Percentiles rank a stretch among this genome's conserved stretches.
Evolutionary conservation across 176 grass and related monocot genomes (phyloP).

Genomic region (Raddia distichophylla): DNA sequence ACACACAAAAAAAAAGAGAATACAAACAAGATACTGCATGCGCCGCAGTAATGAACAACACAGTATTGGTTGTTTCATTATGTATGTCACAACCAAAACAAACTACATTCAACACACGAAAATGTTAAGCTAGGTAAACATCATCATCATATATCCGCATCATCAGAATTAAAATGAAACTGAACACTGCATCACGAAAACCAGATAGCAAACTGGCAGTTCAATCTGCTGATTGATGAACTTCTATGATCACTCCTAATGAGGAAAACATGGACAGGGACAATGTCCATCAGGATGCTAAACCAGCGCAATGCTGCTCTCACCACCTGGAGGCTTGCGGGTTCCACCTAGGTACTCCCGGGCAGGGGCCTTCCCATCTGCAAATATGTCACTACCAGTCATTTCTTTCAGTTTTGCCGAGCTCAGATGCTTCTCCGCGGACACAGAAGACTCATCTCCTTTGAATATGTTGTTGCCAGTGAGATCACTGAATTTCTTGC

Average conservation of each 20-base stretch:
- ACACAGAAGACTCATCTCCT: constrained; percentile 45
- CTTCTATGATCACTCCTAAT: constrained; percentile 27
- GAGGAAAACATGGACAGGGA: not conserved
- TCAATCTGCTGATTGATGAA: constrained; percentile 27
- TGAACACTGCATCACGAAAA: constrained; percentile 28
- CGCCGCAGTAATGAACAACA: not conserved
- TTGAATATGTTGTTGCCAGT: constrained; percentile 83
- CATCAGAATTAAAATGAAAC: constrained; percentile 33
- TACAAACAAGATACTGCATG: not conserved
- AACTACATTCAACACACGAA: constrained; percentile 29
- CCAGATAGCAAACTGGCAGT: constrained; percentile 23
- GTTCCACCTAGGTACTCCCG: constrained; percentile 52
- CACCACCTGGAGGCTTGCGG: constrained; percentile 89
- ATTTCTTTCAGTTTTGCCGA: constrained; percentile 81
- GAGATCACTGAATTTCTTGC: constrained; percentile 66
- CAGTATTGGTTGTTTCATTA: constrained; percentile 43
- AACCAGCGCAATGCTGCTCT: constrained; percentile 82
- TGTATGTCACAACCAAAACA: constrained; percentile 41
- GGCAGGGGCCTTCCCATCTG: constrained; percentile 60
- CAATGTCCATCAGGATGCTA: constrained; percentile 41
- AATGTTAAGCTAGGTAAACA: constrained; percentile 38
- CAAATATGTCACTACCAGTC: constrained; percentile 81
- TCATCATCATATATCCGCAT: constrained; percentile 33
- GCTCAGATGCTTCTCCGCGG: constrained; percentile 68
- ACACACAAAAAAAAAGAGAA: not conserved